Evolutionary conservation across 441 rosid genomes (phyloP).

Genomic region (Euphorbia corollata): DNA sequence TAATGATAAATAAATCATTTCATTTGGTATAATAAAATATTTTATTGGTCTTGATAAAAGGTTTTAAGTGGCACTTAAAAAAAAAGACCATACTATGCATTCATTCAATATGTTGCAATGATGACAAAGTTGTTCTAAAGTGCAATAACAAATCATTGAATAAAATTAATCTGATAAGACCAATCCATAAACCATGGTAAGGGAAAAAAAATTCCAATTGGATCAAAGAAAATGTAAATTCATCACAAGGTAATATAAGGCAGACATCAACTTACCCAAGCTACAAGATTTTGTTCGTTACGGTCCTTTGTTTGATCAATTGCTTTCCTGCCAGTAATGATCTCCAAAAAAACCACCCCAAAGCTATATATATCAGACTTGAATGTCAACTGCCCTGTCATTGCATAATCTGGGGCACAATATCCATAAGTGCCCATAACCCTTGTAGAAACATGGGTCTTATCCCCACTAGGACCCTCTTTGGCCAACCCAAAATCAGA

Average conservation of each 20-base stretch:
- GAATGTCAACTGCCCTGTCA: slow-evolving; percentile 86
- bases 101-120: too few relatives aligned
- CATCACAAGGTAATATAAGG: neutral
- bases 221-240: neutral
- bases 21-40: too few relatives aligned
- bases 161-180: too few relatives aligned
- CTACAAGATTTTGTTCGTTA: slow-evolving; percentile 79
- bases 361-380: slow-evolving; percentile 90
- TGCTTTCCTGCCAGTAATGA: slow-evolving; percentile 87
- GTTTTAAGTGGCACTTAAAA: too few relatives aligned
- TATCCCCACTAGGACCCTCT: slow-evolving; percentile 86
- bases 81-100: too few relatives aligned
- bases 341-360: slow-evolving; percentile 84
- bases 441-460: slow-evolving; percentile 90
- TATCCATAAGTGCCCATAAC: slow-evolving; percentile 97
- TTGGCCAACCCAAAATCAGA: slow-evolving; percentile 97
- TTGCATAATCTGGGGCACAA: slow-evolving; percentile 95
- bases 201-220: too few relatives aligned
- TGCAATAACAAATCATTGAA: too few relatives aligned
- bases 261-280: slow-evolving; percentile 56
- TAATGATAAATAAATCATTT: too few relatives aligned
- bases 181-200: too few relatives aligned
- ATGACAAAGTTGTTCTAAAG: too few relatives aligned
- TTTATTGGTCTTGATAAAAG: too few relatives aligned
- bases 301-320: slow-evolving; percentile 64